These are phyloP conservation scores for Hyphopichia wangnamkhiaoensis DNA, from an alignment of 1,139 yeast species.

Conservation along the genomic window DNA sequence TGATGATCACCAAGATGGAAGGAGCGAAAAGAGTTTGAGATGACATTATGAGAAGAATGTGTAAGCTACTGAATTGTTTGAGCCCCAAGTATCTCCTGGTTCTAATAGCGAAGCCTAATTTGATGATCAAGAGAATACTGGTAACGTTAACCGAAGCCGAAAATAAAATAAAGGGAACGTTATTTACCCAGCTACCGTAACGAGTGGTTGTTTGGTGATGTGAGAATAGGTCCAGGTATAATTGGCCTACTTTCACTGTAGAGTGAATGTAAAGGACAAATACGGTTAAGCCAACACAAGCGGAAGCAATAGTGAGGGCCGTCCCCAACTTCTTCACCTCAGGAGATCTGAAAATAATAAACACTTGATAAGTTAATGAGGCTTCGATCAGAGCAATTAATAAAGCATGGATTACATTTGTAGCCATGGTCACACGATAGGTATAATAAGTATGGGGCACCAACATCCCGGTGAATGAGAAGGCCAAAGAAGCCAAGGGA, in stretches of 20 bases:
- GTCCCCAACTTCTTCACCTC: constrained; percentile 40
- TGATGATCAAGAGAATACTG: constrained; percentile 58
- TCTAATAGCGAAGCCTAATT: constrained; percentile 66
- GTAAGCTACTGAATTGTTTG: constrained; percentile 78
- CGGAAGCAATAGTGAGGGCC: constrained; percentile 40
- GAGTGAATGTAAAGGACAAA: constrained; percentile 54
- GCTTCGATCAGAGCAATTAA: constrained; percentile 60
- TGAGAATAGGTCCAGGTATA: constrained; percentile 14
- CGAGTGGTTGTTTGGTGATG: constrained; percentile 9
- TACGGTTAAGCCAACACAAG: constrained; percentile 48
- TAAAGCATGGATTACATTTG: constrained; percentile 60
- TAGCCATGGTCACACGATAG: constrained; percentile 49
- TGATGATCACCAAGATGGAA: constrained; percentile 60
- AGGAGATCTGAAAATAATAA: constrained; percentile 64
- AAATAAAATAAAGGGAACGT: constrained; percentile 61
- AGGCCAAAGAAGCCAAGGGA: constrained; percentile 51
- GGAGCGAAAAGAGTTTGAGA: constrained; percentile 85
- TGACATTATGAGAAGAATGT: constrained; percentile 75
- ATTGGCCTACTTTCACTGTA: constrained; percentile 16
- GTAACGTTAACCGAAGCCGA: constrained; percentile 67
- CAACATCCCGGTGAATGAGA: constrained; percentile 49
- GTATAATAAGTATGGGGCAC: constrained; percentile 22
- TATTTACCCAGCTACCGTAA: constrained; percentile 31
- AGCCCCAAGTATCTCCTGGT: constrained; percentile 76
- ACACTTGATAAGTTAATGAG: constrained; percentile 71